These are phyloP conservation scores for Colletotrichum salicis DNA, from an alignment of 2,329 filamentous ascomycete species.

Conservation along the genomic window DNA sequence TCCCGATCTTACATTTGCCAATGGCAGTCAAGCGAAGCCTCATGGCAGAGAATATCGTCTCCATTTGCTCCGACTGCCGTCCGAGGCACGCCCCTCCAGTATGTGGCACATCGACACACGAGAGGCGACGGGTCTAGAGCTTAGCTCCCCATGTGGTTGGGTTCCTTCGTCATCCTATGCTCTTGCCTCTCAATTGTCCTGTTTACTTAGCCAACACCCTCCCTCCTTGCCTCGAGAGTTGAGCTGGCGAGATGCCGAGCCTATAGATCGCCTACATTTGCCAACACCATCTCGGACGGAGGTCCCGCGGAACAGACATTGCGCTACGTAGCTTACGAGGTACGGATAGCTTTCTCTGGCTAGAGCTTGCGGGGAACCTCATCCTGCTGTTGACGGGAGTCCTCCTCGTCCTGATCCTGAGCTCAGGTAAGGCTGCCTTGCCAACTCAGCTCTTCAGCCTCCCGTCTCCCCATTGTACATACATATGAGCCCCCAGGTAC, in stretches of 20 bases:
- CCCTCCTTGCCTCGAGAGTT: not conserved
- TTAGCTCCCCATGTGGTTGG: conserved; percentile 21
- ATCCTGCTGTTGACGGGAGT: conserved; percentile 9
- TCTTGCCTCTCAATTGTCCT: not conserved
- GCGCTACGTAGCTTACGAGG: conserved; percentile 13
- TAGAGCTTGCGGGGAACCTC: conserved; percentile 10
- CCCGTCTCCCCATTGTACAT: conserved; percentile 21
- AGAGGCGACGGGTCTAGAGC: conserved; percentile 13
- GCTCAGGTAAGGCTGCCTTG: conserved; percentile 28
- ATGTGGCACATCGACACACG: conserved; percentile 21
- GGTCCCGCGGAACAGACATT: conserved; percentile 9
- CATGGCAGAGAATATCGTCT: not conserved
- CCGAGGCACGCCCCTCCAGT: conserved; percentile 15
- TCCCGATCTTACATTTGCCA: conserved; percentile 21
- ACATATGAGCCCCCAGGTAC: conserved; percentile 32
- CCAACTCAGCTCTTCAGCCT: conserved; percentile 30
- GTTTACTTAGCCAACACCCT: conserved; percentile 9
- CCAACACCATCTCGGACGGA: conserved; percentile 27
- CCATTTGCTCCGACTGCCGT: conserved; percentile 23
- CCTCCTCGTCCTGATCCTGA: not conserved
- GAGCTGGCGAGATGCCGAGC: conserved; percentile 3
- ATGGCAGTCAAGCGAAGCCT: conserved; percentile 17
- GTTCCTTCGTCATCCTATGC: conserved; percentile 18
- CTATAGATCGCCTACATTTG: conserved; percentile 3
- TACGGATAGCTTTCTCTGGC: conserved; percentile 16